Percentiles rank a stretch among this genome's conserved stretches.
Evolutionary conservation across 169 alveolate species (phyloP).

Genomic region (Plasmodium blacklocki): DNA sequence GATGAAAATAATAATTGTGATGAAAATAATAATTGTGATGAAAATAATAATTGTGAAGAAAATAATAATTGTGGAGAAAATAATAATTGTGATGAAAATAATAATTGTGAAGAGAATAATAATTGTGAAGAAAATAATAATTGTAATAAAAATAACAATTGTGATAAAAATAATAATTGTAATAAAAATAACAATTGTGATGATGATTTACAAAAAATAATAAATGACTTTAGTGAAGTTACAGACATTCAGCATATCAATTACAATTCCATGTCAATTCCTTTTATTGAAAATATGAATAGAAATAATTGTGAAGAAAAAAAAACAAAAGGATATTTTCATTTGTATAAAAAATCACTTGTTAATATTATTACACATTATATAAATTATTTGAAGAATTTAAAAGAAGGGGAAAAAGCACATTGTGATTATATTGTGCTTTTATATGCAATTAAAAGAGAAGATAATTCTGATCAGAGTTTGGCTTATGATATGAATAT

Average conservation of each 20-base stretch:
- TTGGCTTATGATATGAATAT: neutral
- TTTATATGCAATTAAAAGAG: slow-evolving; percentile 37
- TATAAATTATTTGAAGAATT: slow-evolving; percentile 19
- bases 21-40: neutral
- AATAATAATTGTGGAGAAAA: neutral
- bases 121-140: neutral
- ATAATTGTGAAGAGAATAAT: neutral
- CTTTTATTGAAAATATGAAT: no score
- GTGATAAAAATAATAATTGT: neutral
- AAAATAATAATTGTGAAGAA: neutral
- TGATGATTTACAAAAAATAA: neutral
- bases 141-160: neutral
- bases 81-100: neutral
- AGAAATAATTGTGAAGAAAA: neutral
- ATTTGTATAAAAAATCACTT: slow-evolving; percentile 10
- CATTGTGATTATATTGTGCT: slow-evolving; percentile 45
- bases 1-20: neutral
- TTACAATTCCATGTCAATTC: no score
- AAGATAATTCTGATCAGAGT: neutral
- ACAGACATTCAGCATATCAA: neutral
- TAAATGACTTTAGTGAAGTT: slow-evolving; percentile 34
- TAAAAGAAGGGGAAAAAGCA: neutral
- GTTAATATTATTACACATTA: slow-evolving; percentile 40
- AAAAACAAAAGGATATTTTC: slow-evolving; percentile 18
- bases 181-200: neutral